Evolutionary conservation across 1,284 basidiomycete genomes (phyloP).

Genomic region (Golubevia sp.): DNA sequence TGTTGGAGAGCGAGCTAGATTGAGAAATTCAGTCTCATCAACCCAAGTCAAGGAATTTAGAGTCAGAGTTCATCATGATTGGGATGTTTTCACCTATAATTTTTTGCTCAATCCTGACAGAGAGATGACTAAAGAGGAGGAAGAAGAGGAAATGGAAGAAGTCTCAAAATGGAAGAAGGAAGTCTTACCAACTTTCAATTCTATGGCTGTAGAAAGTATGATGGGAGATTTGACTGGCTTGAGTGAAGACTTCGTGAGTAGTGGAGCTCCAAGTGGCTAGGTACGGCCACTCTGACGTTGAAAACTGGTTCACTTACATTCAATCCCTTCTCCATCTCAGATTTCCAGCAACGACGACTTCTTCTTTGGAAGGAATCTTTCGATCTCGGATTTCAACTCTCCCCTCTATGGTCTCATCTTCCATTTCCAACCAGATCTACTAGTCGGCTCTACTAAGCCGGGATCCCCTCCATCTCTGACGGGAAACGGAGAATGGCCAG

Average conservation of each 20-base stretch:
- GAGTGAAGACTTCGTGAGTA: conserved; percentile 24
- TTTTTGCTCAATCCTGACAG: conserved; percentile 10
- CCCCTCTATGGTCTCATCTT: conserved; percentile 37
- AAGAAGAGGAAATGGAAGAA: conserved; percentile 8
- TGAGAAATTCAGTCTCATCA: background rate
- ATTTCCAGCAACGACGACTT: conserved; percentile 53
- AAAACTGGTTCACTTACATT: too few species aligned
- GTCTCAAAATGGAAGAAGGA: conserved; percentile 15
- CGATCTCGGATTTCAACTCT: conserved; percentile 18
- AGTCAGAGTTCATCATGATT: conserved; percentile 38
- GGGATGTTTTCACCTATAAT: conserved; percentile 25
- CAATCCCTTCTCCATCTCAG: too few species aligned
- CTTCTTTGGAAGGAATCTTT: conserved; percentile 24
- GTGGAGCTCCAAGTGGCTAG: too few species aligned
- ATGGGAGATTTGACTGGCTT: conserved; percentile 24
- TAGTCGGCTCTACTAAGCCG: background rate
- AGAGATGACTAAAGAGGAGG: background rate
- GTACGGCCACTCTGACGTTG: too few species aligned
- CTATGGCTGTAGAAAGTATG: conserved; percentile 35
- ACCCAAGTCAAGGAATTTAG: background rate
- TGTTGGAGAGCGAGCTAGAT: conserved; percentile 15
- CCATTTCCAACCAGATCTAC: conserved; percentile 25
- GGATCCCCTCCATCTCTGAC: background rate
- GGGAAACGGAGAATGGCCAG: conserved; percentile 25
- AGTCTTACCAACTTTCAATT: conserved; percentile 41